phyloP scores from a whole-genome alignment of 208 protist species.

The Acanthamoeba culbertsoni region DNA sequence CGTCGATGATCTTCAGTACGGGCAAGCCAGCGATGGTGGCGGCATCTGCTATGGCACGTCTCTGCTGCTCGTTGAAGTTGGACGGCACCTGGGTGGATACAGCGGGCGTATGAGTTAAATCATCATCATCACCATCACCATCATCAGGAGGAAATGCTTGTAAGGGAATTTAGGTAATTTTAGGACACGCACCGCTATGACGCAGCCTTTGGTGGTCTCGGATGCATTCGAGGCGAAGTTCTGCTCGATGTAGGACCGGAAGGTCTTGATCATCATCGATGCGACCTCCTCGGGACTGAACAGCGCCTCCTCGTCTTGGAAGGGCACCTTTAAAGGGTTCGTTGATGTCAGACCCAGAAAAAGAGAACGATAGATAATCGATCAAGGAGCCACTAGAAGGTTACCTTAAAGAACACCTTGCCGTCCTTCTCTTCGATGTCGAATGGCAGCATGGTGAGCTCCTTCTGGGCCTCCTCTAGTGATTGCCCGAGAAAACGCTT shows the following conservation, averaged over 20 bases:
- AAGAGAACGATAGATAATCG: not conserved
- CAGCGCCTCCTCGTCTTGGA: constrained; percentile 1
- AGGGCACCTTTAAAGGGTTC: not conserved
- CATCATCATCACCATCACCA: no score
- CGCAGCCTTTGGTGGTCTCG: constrained; percentile 10
- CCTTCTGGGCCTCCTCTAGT: not conserved
- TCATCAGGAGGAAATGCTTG: not conserved
- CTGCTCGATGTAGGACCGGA: not conserved
- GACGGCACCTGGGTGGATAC: not conserved
- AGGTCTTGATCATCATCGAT: constrained; percentile 42
- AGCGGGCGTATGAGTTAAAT: not conserved
- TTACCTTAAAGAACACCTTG: not conserved
- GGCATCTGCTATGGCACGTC: not conserved
- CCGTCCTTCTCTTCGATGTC: not conserved
- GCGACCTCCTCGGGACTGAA: constrained; percentile 29
- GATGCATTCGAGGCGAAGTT: not conserved
- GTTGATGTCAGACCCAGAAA: not conserved
- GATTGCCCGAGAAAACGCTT: constrained; percentile 18
- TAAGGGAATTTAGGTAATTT: not conserved
- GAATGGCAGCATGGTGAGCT: constrained; percentile 43
- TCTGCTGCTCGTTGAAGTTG: not conserved
- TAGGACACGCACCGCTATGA: not conserved
- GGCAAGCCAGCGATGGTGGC: not conserved
- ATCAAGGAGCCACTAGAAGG: not conserved
- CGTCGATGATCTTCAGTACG: constrained; percentile 7